phyloP scores from a whole-genome alignment of 139 green algal genomes.

The Zygnema cylindricum region DNA sequence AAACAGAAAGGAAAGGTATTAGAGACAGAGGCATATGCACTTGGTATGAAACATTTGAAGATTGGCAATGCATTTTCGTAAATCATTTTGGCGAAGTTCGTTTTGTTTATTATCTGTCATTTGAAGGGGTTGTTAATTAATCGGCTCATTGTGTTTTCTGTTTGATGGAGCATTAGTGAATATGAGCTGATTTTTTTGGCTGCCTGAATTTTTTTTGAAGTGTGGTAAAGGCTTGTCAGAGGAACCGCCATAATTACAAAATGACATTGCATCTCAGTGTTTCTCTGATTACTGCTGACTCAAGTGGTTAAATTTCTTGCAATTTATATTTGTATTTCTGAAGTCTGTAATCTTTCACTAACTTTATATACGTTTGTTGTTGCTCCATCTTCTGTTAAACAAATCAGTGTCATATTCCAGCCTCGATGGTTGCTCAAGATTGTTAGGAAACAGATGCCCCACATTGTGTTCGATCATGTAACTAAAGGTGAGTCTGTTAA shows the following conservation, averaged over 20 bases:
- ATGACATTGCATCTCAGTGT: neutral
- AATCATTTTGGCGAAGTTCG: too few species aligned
- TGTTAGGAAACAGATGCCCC: conserved; percentile 2
- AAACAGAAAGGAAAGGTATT: too few species aligned
- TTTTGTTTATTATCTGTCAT: too few species aligned
- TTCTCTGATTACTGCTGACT: neutral
- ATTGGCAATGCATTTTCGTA: too few species aligned
- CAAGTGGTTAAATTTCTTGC: neutral
- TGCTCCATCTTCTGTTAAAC: neutral
- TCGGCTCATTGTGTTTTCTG: too few species aligned
- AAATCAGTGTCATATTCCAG: conserved; percentile 32
- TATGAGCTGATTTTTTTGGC: neutral
- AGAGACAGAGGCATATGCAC: too few species aligned
- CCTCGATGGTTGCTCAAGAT: conserved; percentile 31
- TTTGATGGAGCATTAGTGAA: too few species aligned
- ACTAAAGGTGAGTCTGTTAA: conserved; percentile 31
- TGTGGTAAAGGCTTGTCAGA: neutral
- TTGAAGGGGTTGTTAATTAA: too few species aligned
- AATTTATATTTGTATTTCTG: neutral
- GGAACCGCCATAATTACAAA: neutral
- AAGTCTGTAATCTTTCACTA: neutral
- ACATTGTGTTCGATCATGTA: conserved; percentile 29
- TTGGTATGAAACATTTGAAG: too few species aligned
- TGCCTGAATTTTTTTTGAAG: neutral
- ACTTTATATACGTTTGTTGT: neutral